Percentiles rank a stretch among this genome's conserved stretches.
Evolutionary conservation across 257 asterid genomes (phyloP).

Genomic region (Penstemon eatonii): DNA sequence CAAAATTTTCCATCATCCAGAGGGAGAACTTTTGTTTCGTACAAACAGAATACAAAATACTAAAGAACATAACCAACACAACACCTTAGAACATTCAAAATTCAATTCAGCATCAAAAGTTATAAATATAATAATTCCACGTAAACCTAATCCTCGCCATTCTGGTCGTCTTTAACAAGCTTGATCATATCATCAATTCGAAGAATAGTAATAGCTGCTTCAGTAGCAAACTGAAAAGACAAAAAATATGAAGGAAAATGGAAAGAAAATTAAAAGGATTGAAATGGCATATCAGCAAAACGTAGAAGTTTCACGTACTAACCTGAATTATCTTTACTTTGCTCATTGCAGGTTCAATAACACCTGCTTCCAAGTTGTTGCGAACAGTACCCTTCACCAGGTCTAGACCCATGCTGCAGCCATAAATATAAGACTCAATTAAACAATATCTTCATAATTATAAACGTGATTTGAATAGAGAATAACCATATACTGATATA

Average conservation of each 20-base stretch:
- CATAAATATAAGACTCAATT: background rate
- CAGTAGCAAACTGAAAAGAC: conserved; percentile 82
- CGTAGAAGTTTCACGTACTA: conserved; percentile 2
- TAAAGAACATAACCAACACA: too few species aligned
- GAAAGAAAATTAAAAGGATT: background rate
- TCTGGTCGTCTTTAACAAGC: conserved; percentile 72
- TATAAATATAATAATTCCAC: conserved; percentile 6
- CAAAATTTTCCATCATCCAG: too few species aligned
- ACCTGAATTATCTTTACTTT: conserved; percentile 98
- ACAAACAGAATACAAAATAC: too few species aligned
- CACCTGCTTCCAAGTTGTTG: conserved; percentile 92
- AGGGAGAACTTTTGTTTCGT: too few species aligned
- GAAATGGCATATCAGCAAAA: background rate
- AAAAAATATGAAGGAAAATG: background rate
- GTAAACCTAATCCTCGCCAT: conserved; percentile 38
- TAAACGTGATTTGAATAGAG: background rate
- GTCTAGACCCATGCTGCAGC: conserved; percentile 93
- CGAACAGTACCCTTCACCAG: conserved; percentile 75
- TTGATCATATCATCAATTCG: conserved; percentile 96
- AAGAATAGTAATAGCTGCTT: conserved; percentile 97
- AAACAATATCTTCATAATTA: background rate
- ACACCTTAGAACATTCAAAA: too few species aligned
- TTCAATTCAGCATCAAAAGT: background rate
- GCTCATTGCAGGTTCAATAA: conserved; percentile 98
- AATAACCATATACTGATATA: too few species aligned